Percentiles rank a stretch among this genome's conserved stretches.
Conservation (phyloP, 2,329 filamentous ascomycete genomes). For the Beauveria australis region DNA sequence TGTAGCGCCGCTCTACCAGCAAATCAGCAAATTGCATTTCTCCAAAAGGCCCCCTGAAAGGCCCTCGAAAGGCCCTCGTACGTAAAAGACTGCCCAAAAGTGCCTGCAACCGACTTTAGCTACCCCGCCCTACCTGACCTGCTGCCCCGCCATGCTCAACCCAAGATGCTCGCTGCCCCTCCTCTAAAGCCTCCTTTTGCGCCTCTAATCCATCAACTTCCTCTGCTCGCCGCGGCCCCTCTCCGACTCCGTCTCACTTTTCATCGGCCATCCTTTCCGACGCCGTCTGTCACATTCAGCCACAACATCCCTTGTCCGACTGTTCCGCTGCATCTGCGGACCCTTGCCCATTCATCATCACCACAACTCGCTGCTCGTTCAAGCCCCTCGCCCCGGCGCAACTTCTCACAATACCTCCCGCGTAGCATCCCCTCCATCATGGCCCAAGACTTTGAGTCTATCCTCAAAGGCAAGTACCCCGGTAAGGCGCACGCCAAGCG, state of each 20-base stretch:
- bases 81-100: not conserved
- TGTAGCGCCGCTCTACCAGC: not conserved
- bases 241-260: slow-evolving; percentile 1
- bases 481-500: slow-evolving; percentile 79
- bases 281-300: not conserved
- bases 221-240: not conserved
- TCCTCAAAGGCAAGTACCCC: slow-evolving; percentile 61
- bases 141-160: not conserved
- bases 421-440: slow-evolving; percentile 17
- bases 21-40: too few relatives aligned
- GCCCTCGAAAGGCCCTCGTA: too few relatives aligned
- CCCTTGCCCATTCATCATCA: not conserved
- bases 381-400: not conserved
- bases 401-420: not conserved
- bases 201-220: not conserved
- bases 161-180: not conserved
- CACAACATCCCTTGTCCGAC: not conserved
- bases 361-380: not conserved
- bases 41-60: too few relatives aligned
- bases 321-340: not conserved
- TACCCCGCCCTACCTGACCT: not conserved
- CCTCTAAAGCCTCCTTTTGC: not conserved
- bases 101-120: not conserved
- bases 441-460: slow-evolving; percentile 38
- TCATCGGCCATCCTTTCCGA: slow-evolving; percentile 2